Conservation (phyloP, 768 basidiomycete genomes). For the Agaricus sinodeliciosus region DNA sequence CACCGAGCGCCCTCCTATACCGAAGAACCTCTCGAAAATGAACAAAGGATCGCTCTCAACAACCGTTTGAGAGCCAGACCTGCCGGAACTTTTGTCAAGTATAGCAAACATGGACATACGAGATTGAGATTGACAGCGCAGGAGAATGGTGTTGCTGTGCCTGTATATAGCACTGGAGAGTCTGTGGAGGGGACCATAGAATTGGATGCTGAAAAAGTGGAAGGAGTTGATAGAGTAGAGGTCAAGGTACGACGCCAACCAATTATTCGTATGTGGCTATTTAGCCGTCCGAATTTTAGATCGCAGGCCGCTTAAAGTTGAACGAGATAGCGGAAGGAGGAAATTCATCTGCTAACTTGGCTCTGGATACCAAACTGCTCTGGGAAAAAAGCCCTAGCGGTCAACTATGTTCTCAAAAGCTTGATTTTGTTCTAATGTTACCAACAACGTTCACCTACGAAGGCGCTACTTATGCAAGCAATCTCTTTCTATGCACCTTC, state of each 20-base stretch:
- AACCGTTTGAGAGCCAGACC: slow-evolving; percentile 32
- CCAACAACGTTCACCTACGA: slow-evolving; percentile 54
- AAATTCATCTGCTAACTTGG: slow-evolving; percentile 41
- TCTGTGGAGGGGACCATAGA: slow-evolving; percentile 52
- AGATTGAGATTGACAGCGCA: slow-evolving; percentile 48
- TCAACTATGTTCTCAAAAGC: slow-evolving; percentile 40
- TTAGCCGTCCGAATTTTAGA: slow-evolving; percentile 26
- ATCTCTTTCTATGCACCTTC: background rate
- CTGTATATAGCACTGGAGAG: slow-evolving; percentile 48
- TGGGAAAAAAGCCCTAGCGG: slow-evolving; percentile 47
- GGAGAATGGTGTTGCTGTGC: slow-evolving; percentile 41
- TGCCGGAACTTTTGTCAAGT: slow-evolving; percentile 49
- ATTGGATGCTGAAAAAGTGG: slow-evolving; percentile 36
- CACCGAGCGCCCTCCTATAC: slow-evolving; percentile 44
- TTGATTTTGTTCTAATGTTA: slow-evolving; percentile 50
- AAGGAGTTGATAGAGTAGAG: slow-evolving; percentile 54
- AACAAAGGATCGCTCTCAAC: slow-evolving; percentile 45
- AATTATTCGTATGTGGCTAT: background rate
- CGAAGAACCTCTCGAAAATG: slow-evolving; percentile 44
- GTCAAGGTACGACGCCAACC: slow-evolving; percentile 40
- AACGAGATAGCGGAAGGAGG: slow-evolving; percentile 69
- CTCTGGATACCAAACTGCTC: slow-evolving; percentile 43
- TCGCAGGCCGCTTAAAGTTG: slow-evolving; percentile 53
- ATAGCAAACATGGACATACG: slow-evolving; percentile 46
- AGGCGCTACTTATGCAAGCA: slow-evolving; percentile 52